Percentiles rank a stretch among this genome's conserved stretches.
Evolutionary conservation across 2,329 filamentous ascomycete genomes (phyloP).

Genomic region (Neophaeococcomyces mojaviensis): DNA sequence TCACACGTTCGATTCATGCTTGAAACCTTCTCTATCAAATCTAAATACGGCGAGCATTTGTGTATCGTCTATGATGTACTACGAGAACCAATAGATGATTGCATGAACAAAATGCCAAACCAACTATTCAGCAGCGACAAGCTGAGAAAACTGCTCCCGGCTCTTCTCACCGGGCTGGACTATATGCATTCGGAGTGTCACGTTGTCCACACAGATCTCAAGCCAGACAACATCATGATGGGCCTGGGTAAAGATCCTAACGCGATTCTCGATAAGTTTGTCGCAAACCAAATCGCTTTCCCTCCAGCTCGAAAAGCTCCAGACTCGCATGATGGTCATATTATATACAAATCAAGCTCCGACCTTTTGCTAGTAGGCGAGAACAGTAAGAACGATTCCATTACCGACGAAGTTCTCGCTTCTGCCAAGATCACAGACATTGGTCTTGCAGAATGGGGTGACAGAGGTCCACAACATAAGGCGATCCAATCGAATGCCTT

Average conservation of each 20-base stretch:
- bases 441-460: slow-evolving; percentile 29
- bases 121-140: slow-evolving; percentile 24
- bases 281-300: slow-evolving; percentile 26
- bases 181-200: slow-evolving; percentile 36
- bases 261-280: slow-evolving; percentile 26
- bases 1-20: slow-evolving; percentile 29
- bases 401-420: slow-evolving; percentile 18
- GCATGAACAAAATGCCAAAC: slow-evolving; percentile 27
- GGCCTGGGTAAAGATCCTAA: slow-evolving; percentile 27
- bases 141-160: slow-evolving; percentile 29
- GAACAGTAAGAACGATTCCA: slow-evolving; percentile 14
- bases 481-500: slow-evolving; percentile 40
- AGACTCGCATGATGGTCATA: slow-evolving; percentile 23
- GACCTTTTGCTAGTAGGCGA: slow-evolving; percentile 22
- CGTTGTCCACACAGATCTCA: slow-evolving; percentile 40
- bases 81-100: slow-evolving; percentile 32
- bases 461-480: slow-evolving; percentile 37
- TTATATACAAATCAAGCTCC: slow-evolving; percentile 29
- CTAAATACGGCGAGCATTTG: slow-evolving; percentile 26
- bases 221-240: slow-evolving; percentile 39
- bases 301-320: slow-evolving; percentile 31
- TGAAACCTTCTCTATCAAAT: slow-evolving; percentile 29
- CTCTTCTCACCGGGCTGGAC: slow-evolving; percentile 34
- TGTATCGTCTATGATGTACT: slow-evolving; percentile 35
- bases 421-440: slow-evolving; percentile 32